Base-by-base conservation (phyloP, 495 filamentous ascomycete genomes). In the Mytilinidion resinicola region DNA sequence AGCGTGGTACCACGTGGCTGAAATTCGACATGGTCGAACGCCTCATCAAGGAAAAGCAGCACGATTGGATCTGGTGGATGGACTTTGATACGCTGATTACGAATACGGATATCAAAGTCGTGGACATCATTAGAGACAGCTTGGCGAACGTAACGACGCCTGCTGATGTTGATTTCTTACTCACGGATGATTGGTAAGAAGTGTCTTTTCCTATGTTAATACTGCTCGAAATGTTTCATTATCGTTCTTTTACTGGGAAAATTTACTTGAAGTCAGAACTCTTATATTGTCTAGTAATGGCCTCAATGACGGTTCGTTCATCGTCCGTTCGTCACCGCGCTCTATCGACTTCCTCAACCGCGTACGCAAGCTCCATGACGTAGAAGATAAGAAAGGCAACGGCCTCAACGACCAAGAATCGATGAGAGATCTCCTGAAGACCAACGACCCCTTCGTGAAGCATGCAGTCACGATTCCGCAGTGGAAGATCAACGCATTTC, bases 51-150 rank as follows among this genome's bases (percentile, higher is more conserved):
- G 42, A 34, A 6, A 53, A 57, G 8, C 52, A 61, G n/a, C 65
- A 53, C 21, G 68, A 72, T 56, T 72, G 69, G 69, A 60, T 72
- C 41, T 72, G 68, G 68, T 72, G 68, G 68, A 49, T 49, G 46
- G 46, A 49, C 21, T 49, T 49, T 25, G 46, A 49, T n/a, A 49
- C 46, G 2, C 21, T 49, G 7, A 49, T 49, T 12, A 49, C 46
- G 21, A 49, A 49, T 33, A 49, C 46, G 12, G 33, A 19, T 25
- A 25, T 49, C 12, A 49, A 49, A 30, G 15, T 49, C 17, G 46
- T 12, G 21, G 46, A 70, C 56, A 42, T 70, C 49, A 66, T 72
- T 35, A 50, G 51, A 4, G 68, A 69, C 15, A 51, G 55, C 6
- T 51, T 67, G 14, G 42, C 38, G 12, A 67, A 60, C 11, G 60